Base-by-base conservation (phyloP, 169 alveolate genomes). In the Plasmodium billcollinsi region DNA sequence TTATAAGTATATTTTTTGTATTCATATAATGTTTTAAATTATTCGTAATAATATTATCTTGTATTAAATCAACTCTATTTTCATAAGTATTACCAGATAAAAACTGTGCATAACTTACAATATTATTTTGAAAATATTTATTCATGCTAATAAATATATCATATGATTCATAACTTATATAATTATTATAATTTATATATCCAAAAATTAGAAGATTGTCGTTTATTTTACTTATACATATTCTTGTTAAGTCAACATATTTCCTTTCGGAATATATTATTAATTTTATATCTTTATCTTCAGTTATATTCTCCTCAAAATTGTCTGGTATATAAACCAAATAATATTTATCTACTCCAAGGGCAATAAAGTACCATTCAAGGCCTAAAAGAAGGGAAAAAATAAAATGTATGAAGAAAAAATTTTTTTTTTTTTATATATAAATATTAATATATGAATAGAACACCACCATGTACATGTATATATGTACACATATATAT, bases 91-190 rank as follows among this genome's bases (percentile, higher is more conserved):
- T 43, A 18, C 92, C 92, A 11, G 92, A 85, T 49, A 85, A 85
- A 85, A 59, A 85, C 39, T 85, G 92, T 14, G 88, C 8, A 50
- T 71, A 85, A 9, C 69, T 56, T 59, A 85, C 49, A 43, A 85
- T 85, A n/a, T 71, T 86, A 85, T 85, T 86, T 0, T 86, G 88
- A 71, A 71, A 85, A 50, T 85, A 74, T 71, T 73, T 85, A 61
- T 85, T 85, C 29, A 85, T n/a, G 29, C 92, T 61, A 47, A 85
- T 85, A 54, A 85, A 85, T n/a, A 85, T 49, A 33, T 85, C 92
- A 71, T 71, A 85, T 3, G 47, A 4, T 66, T 85, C 92, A 63
- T 59, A 85, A 43, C 74, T 71, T 43, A 18, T 47, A 39, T 39
- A 39, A 54, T 52, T 14, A 3, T 85, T 86, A 49, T 39, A 74